Base-by-base conservation (phyloP, 441 rosid genomes). In the Croton setiger region DNA sequence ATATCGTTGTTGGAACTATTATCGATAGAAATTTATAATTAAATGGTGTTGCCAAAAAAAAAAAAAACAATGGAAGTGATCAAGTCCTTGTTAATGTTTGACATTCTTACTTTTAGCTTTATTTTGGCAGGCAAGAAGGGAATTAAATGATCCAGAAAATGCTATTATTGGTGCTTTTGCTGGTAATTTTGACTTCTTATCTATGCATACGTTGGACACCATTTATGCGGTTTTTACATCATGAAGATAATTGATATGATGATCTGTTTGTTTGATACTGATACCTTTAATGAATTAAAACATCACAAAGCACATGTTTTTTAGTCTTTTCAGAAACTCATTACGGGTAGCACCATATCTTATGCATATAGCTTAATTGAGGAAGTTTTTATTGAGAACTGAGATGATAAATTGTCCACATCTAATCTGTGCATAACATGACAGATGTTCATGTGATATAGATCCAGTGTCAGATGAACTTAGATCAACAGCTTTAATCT, bases 81-180 rank as follows among this genome's bases (percentile, higher is more conserved):
- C 54, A 4, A 57, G 13, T n/a, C 27, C 31, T 10, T 11, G 41
- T 53, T 43, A 11, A 10, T 31, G 15, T 55, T 0, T 43, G 47
- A 43, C 27, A 7, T 64, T 56, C 39, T 45, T 13, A 17, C 51
- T 61, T 33, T 12, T 14, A 5, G 63, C 20, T 55, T 60, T 36
- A 39, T 55, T 71, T 64, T 73, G 49, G 67, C 84, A 94, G 99
- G 93, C 97, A 63, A 67, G 70, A 18, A 84, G 97, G 81, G 97
- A 94, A 74, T 81, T 92, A 60, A 92, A 83, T 75, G 97, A 94
- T 82, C 88, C 88, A 37, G 99, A 92, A 82, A 94, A 90, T 79
- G 98, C 97, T 60, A 54, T 83, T 7, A 76, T 94, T 68, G 99
- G 96, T 70, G 97, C 99, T 75, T 92, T 90, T 78, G 86, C 97